phyloP scores from a whole-genome alignment of 2,329 filamentous ascomycete species.

The Colletotrichum musicola region DNA sequence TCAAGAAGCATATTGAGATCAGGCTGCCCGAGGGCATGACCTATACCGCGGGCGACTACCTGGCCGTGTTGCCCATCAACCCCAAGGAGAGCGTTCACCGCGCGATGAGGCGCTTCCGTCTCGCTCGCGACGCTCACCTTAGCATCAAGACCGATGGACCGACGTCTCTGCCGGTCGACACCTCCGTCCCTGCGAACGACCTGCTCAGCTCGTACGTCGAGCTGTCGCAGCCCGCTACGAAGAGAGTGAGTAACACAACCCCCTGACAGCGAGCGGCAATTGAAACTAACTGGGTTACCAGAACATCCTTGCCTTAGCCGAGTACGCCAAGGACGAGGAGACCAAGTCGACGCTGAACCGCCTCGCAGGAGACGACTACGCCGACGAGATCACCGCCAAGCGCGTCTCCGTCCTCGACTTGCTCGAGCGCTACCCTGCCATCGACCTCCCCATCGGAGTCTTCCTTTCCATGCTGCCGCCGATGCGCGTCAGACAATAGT shows the following conservation, averaged over 20 bases:
- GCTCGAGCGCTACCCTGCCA: slow-evolving; percentile 66
- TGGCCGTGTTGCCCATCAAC: slow-evolving; percentile 80
- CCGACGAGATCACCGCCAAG: slow-evolving; percentile 58
- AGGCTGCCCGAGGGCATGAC: slow-evolving; percentile 74
- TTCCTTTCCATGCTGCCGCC: slow-evolving; percentile 75
- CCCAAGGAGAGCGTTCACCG: slow-evolving; percentile 71
- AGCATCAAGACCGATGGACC: slow-evolving; percentile 67
- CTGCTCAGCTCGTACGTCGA: slow-evolving; percentile 80
- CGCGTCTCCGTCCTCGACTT: slow-evolving; percentile 71
- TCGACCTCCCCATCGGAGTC: slow-evolving; percentile 68
- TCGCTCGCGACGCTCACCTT: slow-evolving; percentile 77
- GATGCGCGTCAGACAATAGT: slow-evolving; percentile 61
- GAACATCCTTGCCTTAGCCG: slow-evolving; percentile 47
- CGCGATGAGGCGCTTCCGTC: slow-evolving; percentile 74
- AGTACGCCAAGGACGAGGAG: slow-evolving; percentile 49
- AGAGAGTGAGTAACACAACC: slow-evolving; percentile 58
- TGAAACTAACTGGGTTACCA: slow-evolving; percentile 44
- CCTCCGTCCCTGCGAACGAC: slow-evolving; percentile 71
- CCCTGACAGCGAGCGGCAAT: neutral
- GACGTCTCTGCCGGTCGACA: slow-evolving; percentile 66
- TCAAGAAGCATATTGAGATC: slow-evolving; percentile 77
- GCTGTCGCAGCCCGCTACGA: slow-evolving; percentile 78
- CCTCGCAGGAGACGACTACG: slow-evolving; percentile 54
- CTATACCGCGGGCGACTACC: slow-evolving; percentile 82
- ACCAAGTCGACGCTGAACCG: slow-evolving; percentile 49